Base-by-base conservation (phyloP, 257 asterid species). In the Plantago elongata region DNA sequence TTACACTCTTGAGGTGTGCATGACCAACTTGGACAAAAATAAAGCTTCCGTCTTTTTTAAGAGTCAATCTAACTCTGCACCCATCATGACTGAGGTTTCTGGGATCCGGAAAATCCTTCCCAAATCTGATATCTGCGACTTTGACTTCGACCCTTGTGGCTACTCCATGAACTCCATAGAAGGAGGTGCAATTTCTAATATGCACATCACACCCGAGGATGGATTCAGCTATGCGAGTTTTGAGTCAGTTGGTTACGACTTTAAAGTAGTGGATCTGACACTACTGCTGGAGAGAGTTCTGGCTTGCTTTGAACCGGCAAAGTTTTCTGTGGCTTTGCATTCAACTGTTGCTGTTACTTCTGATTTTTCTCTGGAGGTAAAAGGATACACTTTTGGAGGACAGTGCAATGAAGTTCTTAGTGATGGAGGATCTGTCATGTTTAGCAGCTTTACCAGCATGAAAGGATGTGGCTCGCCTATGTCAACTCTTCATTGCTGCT, bases 141-240 rank as follows among this genome's bases (percentile, higher is more conserved):
- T 86, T 5, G 95, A 89, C 5, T 89, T 89, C 1, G 94, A 89
- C 1, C 97, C 95, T 0, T 89, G 97, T 42, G 97, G 97, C 3
- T 89, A 89, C 78, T 89, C 97, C 7, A 89, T 89, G 95, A 89
- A 89, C 30, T 78, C 94, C 0, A 72, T 84, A 1, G 94, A 89
- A 64, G 86, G 86, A 1, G 69, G 64, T 0, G 89, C 94, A 9
- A 60, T 89, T 13, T 86, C 95, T 1, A 86, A 87, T 0, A 89
- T 86, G 51, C 96, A 86, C 1, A 80, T 86, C 50, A 89, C 96
- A 0, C 96, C 95, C 0, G 94, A 89, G 64, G 91, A 89, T 67
- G 95, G 94, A 9, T 89, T 89, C 81, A 89, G 95, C 77, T 89
- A 89, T 44, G 95, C 95, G 4, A 89, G 97, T 37, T 86, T 89